Conservation (phyloP, 306 rosid genomes). For the Dalbergia oliveri region DNA sequence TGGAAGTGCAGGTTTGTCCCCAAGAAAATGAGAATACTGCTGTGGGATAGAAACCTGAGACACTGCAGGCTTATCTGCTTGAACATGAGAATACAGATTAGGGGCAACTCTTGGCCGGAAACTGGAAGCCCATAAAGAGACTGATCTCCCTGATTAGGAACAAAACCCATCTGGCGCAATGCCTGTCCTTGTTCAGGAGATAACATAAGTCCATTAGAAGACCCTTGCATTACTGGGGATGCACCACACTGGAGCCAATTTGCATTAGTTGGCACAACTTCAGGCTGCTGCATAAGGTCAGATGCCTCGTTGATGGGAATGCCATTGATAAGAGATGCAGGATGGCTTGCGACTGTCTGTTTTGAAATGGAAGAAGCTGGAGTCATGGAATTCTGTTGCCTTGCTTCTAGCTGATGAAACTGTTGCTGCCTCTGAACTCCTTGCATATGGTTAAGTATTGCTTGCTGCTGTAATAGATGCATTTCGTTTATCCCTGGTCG, state of each 20-base stretch:
- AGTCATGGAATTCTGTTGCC: slow-evolving; percentile 69
- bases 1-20: slow-evolving; percentile 74
- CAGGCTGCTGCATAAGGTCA: slow-evolving; percentile 79
- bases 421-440: slow-evolving; percentile 91
- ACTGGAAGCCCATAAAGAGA: slow-evolving; percentile 87
- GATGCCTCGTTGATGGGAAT: slow-evolving; percentile 80
- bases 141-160: slow-evolving; percentile 83
- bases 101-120: slow-evolving; percentile 73
- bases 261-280: slow-evolving; percentile 63
- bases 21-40: slow-evolving; percentile 73
- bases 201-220: slow-evolving; percentile 72
- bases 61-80: slow-evolving; percentile 71
- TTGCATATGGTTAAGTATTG: slow-evolving; percentile 71
- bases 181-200: slow-evolving; percentile 87
- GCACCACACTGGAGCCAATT: slow-evolving; percentile 84
- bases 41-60: slow-evolving; percentile 58
- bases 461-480: slow-evolving; percentile 85
- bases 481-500: slow-evolving; percentile 77
- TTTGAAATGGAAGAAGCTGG: slow-evolving; percentile 68
- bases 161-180: slow-evolving; percentile 69
- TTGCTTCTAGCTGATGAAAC: slow-evolving; percentile 76
- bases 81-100: slow-evolving; percentile 70
- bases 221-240: slow-evolving; percentile 78
- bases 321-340: slow-evolving; percentile 76
- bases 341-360: slow-evolving; percentile 66